Base-by-base conservation (phyloP, 805 yeast species). In the Yarrowia sp. region DNA sequence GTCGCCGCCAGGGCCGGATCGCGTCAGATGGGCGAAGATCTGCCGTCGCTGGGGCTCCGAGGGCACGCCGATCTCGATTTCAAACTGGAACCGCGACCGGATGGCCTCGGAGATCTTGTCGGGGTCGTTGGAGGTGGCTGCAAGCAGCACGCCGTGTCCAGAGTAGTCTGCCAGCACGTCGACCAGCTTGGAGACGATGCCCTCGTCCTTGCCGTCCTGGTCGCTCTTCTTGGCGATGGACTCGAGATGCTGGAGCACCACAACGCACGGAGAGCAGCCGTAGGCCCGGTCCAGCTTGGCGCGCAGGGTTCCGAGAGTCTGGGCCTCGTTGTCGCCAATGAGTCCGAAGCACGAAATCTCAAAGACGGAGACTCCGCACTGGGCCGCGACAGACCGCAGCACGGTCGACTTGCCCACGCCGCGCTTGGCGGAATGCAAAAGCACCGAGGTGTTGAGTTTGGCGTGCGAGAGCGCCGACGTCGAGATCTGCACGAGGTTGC, bases 401-500 rank as follows among this genome's bases (percentile, higher is more conserved):
- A 88, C 68, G 0, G 86, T 83, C 0, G 87, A 71, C 69, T 93
- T 93, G 0, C 99, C 99, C 6, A 88, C 83, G 8, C 88, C 90
- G 60, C 96, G 77, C 29, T 84, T 81, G 67, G 84, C 75, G 3
- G 97, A 89, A 56, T 80, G 82, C 21, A 94, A 70, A 24, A 91
- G 70, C 0, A 91, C 74, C 0, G 90, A 80, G 0, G 96, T 85
- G 51, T 79, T 80, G 32, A 89, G 68, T 1, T 77, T 72, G 0
- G 58, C 9, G 76, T 69, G 16, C 71, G 75, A 18, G 64, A 64
- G 60, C 16, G 69, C 53, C 64, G 71, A 32, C 29, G 66, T 61
- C 67, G 72, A 77, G 0, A 96, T 84, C 16, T 73, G 71, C 2
- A 91, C 69, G 21, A 88, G 78, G 59, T 83, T 83, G 9, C 76